Evolutionary conservation across 2,329 filamentous ascomycete genomes (phyloP).

Genomic region (Diplodia mutila): DNA sequence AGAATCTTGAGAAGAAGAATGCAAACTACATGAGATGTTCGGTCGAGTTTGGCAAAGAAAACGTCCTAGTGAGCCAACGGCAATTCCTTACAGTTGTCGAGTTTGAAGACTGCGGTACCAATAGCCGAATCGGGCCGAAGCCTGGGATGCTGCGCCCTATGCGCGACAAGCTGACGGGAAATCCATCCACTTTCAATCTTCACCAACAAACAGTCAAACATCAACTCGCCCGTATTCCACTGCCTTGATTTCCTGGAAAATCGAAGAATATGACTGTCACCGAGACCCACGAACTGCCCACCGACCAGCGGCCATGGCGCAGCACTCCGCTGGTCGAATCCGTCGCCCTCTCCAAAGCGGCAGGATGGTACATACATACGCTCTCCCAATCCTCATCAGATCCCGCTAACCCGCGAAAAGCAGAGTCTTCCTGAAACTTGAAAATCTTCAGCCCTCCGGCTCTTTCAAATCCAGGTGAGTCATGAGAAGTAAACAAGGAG

Average conservation of each 20-base stretch:
- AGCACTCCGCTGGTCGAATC: constrained; percentile 73
- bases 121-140: neutral
- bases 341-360: constrained; percentile 66
- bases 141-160: neutral
- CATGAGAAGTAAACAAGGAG: neutral
- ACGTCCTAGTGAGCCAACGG: too few species aligned
- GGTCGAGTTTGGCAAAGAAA: too few species aligned
- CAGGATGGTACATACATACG: constrained; percentile 67
- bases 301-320: constrained; percentile 61
- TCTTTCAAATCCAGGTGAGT: constrained; percentile 74
- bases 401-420: constrained; percentile 40
- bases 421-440: constrained; percentile 82
- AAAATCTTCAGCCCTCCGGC: constrained; percentile 80
- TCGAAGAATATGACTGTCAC: neutral
- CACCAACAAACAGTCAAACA: neutral
- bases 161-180: neutral
- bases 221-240: neutral
- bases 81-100: too few species aligned
- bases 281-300: constrained; percentile 4
- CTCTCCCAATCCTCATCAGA: neutral
- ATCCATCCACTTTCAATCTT: neutral
- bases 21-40: too few species aligned
- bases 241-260: neutral
- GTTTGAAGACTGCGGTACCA: too few species aligned
- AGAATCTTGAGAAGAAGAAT: too few species aligned